phyloP scores from a whole-genome alignment of 192 early-diverging fungal species.

The Geosiphon pyriformis region DNA sequence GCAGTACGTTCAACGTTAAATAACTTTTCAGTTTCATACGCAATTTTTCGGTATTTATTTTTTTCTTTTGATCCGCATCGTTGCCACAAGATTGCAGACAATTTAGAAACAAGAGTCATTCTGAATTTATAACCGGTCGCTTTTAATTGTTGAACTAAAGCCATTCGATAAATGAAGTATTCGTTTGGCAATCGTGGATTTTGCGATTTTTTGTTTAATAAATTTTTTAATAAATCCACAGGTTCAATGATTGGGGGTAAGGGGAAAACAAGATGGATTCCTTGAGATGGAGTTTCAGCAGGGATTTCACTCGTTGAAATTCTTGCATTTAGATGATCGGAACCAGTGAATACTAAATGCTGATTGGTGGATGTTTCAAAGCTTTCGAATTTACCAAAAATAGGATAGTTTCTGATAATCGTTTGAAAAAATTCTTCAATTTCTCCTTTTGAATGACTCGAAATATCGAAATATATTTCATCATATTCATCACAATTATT shows the following conservation, averaged over 20 bases:
- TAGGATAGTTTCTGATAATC: too few relatives aligned
- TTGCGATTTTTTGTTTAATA: background rate
- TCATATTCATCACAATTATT: too few relatives aligned
- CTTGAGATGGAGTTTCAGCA: too few relatives aligned
- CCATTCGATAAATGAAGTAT: conserved; percentile 18
- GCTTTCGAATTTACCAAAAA: too few relatives aligned
- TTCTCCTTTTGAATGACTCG: too few relatives aligned
- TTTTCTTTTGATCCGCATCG: background rate
- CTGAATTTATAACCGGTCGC: background rate
- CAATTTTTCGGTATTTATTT: conserved; percentile 13
- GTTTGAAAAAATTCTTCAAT: too few relatives aligned
- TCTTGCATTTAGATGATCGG: too few relatives aligned
- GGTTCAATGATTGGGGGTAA: conserved; percentile 9
- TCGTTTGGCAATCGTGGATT: conserved; percentile 11
- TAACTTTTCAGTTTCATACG: conserved; percentile 7
- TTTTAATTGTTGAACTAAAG: conserved; percentile 10
- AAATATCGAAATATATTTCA: too few relatives aligned
- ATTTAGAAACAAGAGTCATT: conserved; percentile 14
- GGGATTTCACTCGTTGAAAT: too few relatives aligned
- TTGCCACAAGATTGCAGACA: conserved; percentile 10
- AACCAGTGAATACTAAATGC: too few relatives aligned
- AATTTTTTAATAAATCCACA: background rate
- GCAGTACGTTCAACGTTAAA: background rate
- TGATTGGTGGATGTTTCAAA: too few relatives aligned
- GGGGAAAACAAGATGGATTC: too few relatives aligned